A percentile compares a stretch with the other conserved stretches of the same genome.
phyloP scores from a whole-genome alignment of 345 rosid species.

The Microcos paniculata region DNA sequence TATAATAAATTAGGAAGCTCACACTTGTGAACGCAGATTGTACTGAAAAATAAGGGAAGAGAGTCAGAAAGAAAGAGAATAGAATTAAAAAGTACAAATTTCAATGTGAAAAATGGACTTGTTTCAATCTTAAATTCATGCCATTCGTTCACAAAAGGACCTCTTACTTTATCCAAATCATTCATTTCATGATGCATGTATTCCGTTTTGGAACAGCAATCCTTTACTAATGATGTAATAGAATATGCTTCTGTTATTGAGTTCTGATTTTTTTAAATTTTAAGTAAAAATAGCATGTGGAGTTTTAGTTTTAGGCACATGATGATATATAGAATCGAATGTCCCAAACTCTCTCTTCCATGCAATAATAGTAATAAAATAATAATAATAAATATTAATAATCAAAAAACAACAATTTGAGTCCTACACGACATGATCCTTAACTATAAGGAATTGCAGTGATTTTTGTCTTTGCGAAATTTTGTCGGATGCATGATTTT shows the following conservation, averaged over 20 bases:
- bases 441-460: neutral
- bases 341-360: neutral
- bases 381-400: too few relatives aligned
- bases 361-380: neutral
- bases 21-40: too few relatives aligned
- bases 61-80: too few relatives aligned
- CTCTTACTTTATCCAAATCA: neutral
- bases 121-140: neutral
- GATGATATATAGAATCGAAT: too few relatives aligned
- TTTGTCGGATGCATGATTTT: neutral
- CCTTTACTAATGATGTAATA: conserved; percentile 2
- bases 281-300: conserved; percentile 15
- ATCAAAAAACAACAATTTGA: too few relatives aligned
- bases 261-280: neutral
- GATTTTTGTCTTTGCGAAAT: neutral
- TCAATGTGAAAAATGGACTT: neutral
- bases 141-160: neutral
- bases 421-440: conserved; percentile 37
- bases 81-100: neutral
- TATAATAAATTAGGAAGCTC: too few relatives aligned
- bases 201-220: conserved; percentile 12
- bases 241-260: neutral
- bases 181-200: conserved; percentile 14
- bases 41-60: too few relatives aligned
- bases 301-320: conserved; percentile 25